Evolutionary conservation across 805 yeast species (phyloP), one percentile per base, ranked within the genome.

Genomic region (Wickerhamiella spandovensis): DNA sequence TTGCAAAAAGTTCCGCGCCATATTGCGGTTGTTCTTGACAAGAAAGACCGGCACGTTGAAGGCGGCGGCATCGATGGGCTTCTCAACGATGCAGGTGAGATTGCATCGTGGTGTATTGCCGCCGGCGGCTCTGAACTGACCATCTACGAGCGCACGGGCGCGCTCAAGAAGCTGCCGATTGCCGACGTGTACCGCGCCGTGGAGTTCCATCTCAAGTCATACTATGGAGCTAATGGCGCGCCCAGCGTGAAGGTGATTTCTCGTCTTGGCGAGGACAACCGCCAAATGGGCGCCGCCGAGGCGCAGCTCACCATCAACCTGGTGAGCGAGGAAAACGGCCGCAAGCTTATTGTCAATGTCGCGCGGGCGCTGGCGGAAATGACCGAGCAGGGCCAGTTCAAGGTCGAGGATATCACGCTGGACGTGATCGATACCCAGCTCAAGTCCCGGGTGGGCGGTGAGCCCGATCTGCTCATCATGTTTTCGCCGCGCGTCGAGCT

Each of bases 61-160:
- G 90, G 88, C 53, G 95, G 95, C 30, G 97, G 97, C 2, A 65
- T 82, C 43, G 85, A 82, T 53, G 95, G 95, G 0, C 70, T 90
- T 43, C 71, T 89, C 58, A 79, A 77, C 56, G 85, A 85, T 58
- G 75, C 82, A 5, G 76, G 89, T 45, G 95, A 89, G 59, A 55
- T 89, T 37, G 74, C 79, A 1, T 80, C 92, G 5, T 92, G 98
- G 98, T 75, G 87, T 39, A 64, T 86, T n/a, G 82, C 94, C 32
- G 79, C 90, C n/a, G 96, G 96, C 1, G 77, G 88, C 47, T 78
- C 79, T 41, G 68, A 71, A 52, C 70, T 90, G 53, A 72, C 83
- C 2, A 71, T 92, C 43, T 90, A 86, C 68, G 97, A 92, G 66
- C 75, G 75, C 60, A 79, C 77, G 50, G 97, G 96, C 1, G 66